These are phyloP conservation scores for Podila minutissima DNA, from an alignment of 192 early-diverging fungal genomes.

Conservation along the genomic window DNA sequence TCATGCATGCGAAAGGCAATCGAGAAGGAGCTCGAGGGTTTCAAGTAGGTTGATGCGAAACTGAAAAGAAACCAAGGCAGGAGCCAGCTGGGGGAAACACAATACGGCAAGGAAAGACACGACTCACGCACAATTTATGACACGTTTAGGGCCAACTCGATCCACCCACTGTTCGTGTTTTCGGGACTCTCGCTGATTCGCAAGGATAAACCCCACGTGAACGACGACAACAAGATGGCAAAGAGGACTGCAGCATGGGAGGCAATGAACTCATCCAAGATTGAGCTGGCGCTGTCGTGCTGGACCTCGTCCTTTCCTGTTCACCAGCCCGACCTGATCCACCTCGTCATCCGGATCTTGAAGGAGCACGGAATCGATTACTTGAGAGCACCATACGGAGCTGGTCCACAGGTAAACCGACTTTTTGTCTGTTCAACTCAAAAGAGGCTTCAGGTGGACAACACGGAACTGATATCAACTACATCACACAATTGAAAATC, in stretches of 20 bases:
- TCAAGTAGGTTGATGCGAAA: slow-evolving; percentile 57
- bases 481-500: neutral
- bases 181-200: slow-evolving; percentile 74
- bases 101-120: neutral
- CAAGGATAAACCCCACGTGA: slow-evolving; percentile 74
- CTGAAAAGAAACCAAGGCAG: neutral
- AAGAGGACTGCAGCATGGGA: slow-evolving; percentile 78
- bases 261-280: slow-evolving; percentile 65
- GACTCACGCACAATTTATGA: neutral
- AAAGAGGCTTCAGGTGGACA: neutral
- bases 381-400: slow-evolving; percentile 83
- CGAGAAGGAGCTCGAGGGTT: slow-evolving; percentile 70
- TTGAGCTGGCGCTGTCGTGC: slow-evolving; percentile 64
- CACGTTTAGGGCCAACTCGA: slow-evolving; percentile 61
- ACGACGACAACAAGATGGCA: slow-evolving; percentile 68
- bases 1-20: slow-evolving; percentile 66
- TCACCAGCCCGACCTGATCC: slow-evolving; percentile 70
- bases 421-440: neutral
- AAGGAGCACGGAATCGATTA: slow-evolving; percentile 72
- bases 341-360: slow-evolving; percentile 76
- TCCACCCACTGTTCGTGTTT: slow-evolving; percentile 84
- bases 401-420: slow-evolving; percentile 72
- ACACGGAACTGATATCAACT: neutral
- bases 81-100: neutral
- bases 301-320: slow-evolving; percentile 65